Evolutionary conservation across 2,329 filamentous ascomycete genomes (phyloP).

Genomic region (Coleophoma cylindrospora): DNA sequence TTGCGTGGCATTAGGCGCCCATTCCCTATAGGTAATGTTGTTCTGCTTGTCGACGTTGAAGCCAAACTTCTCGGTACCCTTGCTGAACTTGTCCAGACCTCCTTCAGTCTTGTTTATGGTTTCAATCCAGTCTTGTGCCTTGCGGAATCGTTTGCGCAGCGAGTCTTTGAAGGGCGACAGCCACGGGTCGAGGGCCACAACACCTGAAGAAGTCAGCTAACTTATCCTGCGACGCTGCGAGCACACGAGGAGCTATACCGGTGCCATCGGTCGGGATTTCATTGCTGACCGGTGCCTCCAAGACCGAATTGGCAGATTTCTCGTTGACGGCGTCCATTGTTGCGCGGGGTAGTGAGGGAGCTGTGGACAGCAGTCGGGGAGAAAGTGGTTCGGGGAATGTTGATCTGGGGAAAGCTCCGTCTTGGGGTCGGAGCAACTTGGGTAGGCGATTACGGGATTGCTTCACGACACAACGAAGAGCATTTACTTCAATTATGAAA

Average conservation of each 20-base stretch:
- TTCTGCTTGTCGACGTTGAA: conserved; percentile 77
- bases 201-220: conserved; percentile 50
- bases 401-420: neutral
- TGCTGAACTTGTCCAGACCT: conserved; percentile 86
- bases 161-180: conserved; percentile 78
- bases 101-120: conserved; percentile 80
- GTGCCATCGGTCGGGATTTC: conserved; percentile 65
- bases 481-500: too few relatives aligned
- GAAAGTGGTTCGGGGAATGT: too few relatives aligned
- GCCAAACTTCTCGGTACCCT: conserved; percentile 80
- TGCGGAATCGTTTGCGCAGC: conserved; percentile 70
- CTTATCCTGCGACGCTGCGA: neutral
- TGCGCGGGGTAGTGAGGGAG: neutral
- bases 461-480: too few relatives aligned
- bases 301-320: conserved; percentile 20
- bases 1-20: conserved; percentile 84
- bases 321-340: conserved; percentile 23
- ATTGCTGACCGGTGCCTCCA: conserved; percentile 34
- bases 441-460: too few relatives aligned
- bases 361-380: neutral
- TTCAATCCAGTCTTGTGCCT: conserved; percentile 82
- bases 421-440: too few relatives aligned
- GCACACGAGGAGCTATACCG: conserved; percentile 41
- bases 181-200: conserved; percentile 83
- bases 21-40: conserved; percentile 89